Percentiles rank a stretch among this genome's conserved stretches.
Evolutionary conservation across 257 asterid species (phyloP).

Genomic region (Fraxinus americana): DNA sequence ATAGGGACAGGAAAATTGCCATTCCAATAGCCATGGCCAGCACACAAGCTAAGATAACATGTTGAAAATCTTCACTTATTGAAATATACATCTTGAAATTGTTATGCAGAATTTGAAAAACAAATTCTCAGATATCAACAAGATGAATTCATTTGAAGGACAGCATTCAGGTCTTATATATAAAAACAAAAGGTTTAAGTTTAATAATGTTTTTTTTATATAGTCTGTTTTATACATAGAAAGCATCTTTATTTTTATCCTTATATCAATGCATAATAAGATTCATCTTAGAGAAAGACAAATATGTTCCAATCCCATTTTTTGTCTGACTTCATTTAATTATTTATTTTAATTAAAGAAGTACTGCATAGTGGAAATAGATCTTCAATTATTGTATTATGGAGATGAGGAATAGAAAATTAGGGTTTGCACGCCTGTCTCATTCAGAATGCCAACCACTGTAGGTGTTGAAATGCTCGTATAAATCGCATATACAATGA

Average conservation of each 20-base stretch:
- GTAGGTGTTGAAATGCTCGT: not conserved
- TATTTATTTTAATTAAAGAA: not conserved
- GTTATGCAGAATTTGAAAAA: not conserved
- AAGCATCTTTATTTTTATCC: not conserved
- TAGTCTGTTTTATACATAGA: not conserved
- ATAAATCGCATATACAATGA: not conserved
- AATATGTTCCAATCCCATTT: not conserved
- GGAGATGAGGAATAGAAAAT: not conserved
- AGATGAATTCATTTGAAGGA: not conserved
- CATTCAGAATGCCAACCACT: conserved; percentile 14
- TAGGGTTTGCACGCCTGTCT: not conserved
- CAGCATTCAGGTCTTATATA: not conserved
- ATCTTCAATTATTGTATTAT: not conserved
- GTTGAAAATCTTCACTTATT: not conserved
- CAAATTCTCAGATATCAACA: not conserved
- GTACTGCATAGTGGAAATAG: not conserved
- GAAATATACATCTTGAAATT: not conserved
- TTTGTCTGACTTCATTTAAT: not conserved
- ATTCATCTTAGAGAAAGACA: not conserved
- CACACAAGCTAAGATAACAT: conserved; percentile 22
- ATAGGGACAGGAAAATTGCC: conserved; percentile 18
- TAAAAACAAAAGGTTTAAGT: not conserved
- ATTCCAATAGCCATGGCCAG: conserved; percentile 24
- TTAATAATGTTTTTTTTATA: not conserved
- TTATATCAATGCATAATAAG: not conserved